A percentile compares a stretch with the other conserved stretches of the same genome.
phyloP scores from a whole-genome alignment of 2,329 filamentous ascomycete species.

The Aspergillus chevalieri region DNA sequence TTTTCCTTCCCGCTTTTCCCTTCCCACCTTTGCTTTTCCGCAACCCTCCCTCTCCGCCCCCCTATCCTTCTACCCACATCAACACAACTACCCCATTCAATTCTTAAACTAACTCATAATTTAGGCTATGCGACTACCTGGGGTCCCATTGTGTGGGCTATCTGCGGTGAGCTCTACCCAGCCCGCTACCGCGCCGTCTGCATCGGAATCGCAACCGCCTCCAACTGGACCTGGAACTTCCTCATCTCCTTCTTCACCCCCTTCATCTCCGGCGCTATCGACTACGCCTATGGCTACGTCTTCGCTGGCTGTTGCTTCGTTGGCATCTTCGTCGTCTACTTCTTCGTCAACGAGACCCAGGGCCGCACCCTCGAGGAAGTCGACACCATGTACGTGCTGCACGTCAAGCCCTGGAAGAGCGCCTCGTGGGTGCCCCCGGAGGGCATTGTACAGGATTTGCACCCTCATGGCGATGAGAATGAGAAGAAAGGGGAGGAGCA shows the following conservation, averaged over 20 bases:
- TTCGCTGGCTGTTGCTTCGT: conserved; percentile 68
- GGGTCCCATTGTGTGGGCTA: conserved; percentile 54
- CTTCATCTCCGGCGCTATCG: conserved; percentile 66
- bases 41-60: not conserved
- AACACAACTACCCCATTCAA: not conserved
- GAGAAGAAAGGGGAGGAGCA: no score
- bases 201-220: conserved; percentile 69
- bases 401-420: conserved; percentile 59
- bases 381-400: conserved; percentile 68
- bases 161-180: conserved; percentile 42
- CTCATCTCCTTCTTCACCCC: conserved; percentile 72
- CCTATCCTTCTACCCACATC: not conserved
- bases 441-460: conserved; percentile 23
- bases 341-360: conserved; percentile 70
- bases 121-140: conserved; percentile 60
- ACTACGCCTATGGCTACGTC: conserved; percentile 71
- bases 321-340: conserved; percentile 62
- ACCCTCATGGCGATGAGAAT: conserved; percentile 8
- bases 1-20: not conserved
- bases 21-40: not conserved
- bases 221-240: conserved; percentile 77
- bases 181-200: conserved; percentile 59
- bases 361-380: conserved; percentile 72
- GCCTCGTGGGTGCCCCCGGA: conserved; percentile 42
- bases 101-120: not conserved